Percentiles rank a stretch among this genome's conserved stretches.
phyloP scores from a whole-genome alignment of 352 stramenopile genomes.

The Globisporangium sylvaticum region DNA sequence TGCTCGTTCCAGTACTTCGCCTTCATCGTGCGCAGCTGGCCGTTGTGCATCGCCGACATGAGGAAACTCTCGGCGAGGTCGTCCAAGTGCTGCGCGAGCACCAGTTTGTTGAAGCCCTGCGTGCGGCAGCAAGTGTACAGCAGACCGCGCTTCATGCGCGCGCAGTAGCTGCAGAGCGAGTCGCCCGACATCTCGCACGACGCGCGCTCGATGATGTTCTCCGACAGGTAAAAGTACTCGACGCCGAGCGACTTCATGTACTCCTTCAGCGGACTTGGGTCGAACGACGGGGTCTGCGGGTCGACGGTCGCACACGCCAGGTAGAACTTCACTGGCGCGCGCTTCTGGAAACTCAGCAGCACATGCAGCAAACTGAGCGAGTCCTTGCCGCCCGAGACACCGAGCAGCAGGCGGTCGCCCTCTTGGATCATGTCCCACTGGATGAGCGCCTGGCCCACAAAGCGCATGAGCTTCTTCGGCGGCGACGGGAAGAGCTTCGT shows the following conservation, averaged over 20 bases:
- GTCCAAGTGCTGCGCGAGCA: slow-evolving; percentile 97
- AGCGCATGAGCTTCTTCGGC: slow-evolving; percentile 76
- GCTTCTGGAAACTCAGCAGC: slow-evolving; percentile 92
- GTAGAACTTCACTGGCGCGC: slow-evolving; percentile 92
- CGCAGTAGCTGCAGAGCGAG: slow-evolving; percentile 96
- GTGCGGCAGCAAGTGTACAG: slow-evolving; percentile 94
- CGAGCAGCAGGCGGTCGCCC: slow-evolving; percentile 93
- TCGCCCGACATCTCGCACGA: slow-evolving; percentile 84
- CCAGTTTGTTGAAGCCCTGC: slow-evolving; percentile 92
- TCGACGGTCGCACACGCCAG: slow-evolving; percentile 95
- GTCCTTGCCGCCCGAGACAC: slow-evolving; percentile 97
- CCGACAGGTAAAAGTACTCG: slow-evolving; percentile 93
- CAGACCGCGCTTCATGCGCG: slow-evolving; percentile 96
- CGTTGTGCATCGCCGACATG: slow-evolving; percentile 98
- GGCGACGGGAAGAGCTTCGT: slow-evolving; percentile 58
- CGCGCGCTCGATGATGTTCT: slow-evolving; percentile 91
- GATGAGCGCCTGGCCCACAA: slow-evolving; percentile 86
- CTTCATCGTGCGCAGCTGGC: slow-evolving; percentile 98
- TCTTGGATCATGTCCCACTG: slow-evolving; percentile 96
- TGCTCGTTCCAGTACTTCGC: slow-evolving; percentile 96
- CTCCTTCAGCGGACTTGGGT: slow-evolving; percentile 94
- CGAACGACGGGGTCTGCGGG: slow-evolving; percentile 96
- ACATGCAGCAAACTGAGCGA: slow-evolving; percentile 96
- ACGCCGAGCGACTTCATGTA: slow-evolving; percentile 95
- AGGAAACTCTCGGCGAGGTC: slow-evolving; percentile 98